These are phyloP conservation scores for Aspergillus sp. DNA, from an alignment of 2,329 filamentous ascomycete genomes.

Conservation along the genomic window DNA sequence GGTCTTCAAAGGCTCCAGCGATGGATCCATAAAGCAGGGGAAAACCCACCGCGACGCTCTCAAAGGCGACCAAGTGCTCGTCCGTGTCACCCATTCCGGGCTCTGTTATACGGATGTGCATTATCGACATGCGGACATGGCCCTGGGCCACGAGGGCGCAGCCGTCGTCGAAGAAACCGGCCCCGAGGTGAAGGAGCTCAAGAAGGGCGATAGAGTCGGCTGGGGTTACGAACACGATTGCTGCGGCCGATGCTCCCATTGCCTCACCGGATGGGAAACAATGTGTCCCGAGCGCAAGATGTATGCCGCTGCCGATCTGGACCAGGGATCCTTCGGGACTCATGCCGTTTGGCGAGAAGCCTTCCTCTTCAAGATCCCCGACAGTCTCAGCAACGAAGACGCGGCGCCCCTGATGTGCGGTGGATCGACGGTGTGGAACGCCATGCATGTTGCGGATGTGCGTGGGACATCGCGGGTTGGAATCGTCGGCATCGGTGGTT, in stretches of 20 bases:
- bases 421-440: constrained; percentile 36
- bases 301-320: constrained; percentile 32
- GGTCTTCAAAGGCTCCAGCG: constrained; percentile 61
- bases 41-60: constrained; percentile 43
- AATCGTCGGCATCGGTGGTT: constrained; percentile 64
- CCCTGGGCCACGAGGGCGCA: constrained; percentile 39
- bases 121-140: constrained; percentile 30
- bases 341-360: constrained; percentile 40
- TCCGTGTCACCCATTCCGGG: constrained; percentile 65
- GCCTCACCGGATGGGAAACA: constrained; percentile 32
- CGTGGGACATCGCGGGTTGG: constrained; percentile 51
- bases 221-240: constrained; percentile 39
- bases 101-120: constrained; percentile 61
- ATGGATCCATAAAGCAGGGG: constrained; percentile 54
- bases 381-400: constrained; percentile 24
- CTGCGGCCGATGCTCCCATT: constrained; percentile 38
- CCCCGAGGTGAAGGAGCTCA: constrained; percentile 30
- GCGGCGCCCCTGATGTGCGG: constrained; percentile 39
- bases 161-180: constrained; percentile 32
- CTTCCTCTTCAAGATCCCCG: constrained; percentile 37
- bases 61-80: constrained; percentile 49
- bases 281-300: constrained; percentile 32
- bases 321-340: constrained; percentile 38
- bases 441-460: constrained; percentile 21
- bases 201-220: constrained; percentile 42